Evolutionary conservation across 192 early-diverging fungal species (phyloP), one percentile per base, ranked within the genome.

Genomic region (Rhizoclosmatium sp.): DNA sequence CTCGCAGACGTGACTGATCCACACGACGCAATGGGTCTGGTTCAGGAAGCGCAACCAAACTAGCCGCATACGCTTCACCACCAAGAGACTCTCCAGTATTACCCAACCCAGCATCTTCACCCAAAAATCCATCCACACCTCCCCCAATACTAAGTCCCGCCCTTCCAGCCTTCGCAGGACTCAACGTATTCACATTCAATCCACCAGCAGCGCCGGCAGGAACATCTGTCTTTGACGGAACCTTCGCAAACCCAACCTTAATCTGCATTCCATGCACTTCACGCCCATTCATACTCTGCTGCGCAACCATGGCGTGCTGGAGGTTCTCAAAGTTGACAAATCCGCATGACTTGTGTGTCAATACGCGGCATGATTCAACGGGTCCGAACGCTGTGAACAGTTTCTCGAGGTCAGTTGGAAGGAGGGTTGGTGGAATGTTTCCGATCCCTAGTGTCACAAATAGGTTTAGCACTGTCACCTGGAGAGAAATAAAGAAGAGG

Each of bases 331-430:
- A 99, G 83, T 98, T 99, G 81, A 99, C 94, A 84, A 98, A 98
- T 0, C 96, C 98, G 81, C 98, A 98, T 81, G 93, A 97, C 81
- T 98, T 99, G 87, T 97, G 96, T 4, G 94, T 95, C 84, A 99
- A 79, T 2, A 99, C 94, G 5, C 98, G 91, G 10, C 95, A 94
- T 21, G 96, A 98, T 84, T 99, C 97, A 77, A 99, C 95, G 0
- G 88, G 67, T 46, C 98, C 98, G 83, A 88, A 98, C 46, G 83
- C 84, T 39, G 89, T 71, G 82, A 99, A 99, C 59, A 94, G 82
- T 4, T 84, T 84, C 49, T 92, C 87, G 56, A 98, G 84, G 69
- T 91, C 88, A 4, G 89, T 85, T 12, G 94, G 86, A 3, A 88
- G 85, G 1, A 92, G 92, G 1, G 89, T 84, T 21, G 93, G 86